phyloP scores from a whole-genome alignment of 495 filamentous ascomycete genomes.

The Neurospora sp. region DNA sequence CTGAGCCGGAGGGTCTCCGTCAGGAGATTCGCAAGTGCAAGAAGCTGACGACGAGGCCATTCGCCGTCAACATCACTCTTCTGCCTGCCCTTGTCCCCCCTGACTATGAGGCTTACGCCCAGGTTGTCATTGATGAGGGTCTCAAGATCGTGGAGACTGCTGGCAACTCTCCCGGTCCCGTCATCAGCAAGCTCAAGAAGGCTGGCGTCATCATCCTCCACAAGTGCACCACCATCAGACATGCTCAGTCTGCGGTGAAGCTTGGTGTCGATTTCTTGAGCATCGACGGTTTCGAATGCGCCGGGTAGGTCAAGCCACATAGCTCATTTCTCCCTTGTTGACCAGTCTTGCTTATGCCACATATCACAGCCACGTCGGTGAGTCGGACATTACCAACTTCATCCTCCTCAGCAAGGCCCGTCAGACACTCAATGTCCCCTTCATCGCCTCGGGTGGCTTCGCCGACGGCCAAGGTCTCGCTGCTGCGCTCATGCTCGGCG shows the following conservation, averaged over 20 bases:
- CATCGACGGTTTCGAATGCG: constrained; percentile 97
- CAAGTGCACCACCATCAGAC: constrained; percentile 95
- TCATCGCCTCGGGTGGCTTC: constrained; percentile 93
- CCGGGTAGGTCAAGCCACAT: constrained; percentile 50
- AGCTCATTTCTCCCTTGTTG: not conserved
- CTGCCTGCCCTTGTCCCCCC: constrained; percentile 83
- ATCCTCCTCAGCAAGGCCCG: constrained; percentile 80
- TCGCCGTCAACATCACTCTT: constrained; percentile 93
- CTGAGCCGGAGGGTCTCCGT: constrained; percentile 83
- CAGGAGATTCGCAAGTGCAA: constrained; percentile 84
- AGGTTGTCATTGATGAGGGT: constrained; percentile 86
- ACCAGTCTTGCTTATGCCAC: not conserved
- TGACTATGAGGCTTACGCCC: constrained; percentile 86
- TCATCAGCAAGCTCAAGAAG: constrained; percentile 80
- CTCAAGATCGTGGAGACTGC: constrained; percentile 94
- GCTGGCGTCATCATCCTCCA: constrained; percentile 73
- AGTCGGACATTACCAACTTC: constrained; percentile 95
- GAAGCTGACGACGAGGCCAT: constrained; percentile 76
- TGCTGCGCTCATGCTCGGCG: constrained; percentile 81
- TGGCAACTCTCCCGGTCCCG: constrained; percentile 84
- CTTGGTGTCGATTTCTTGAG: constrained; percentile 93
- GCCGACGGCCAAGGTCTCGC: constrained; percentile 91
- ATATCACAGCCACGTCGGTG: constrained; percentile 56
- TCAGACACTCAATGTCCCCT: constrained; percentile 75
- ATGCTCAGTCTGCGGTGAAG: constrained; percentile 85